Evolutionary conservation across 441 rosid genomes (phyloP).

Genomic region (Omphalea diandra): DNA sequence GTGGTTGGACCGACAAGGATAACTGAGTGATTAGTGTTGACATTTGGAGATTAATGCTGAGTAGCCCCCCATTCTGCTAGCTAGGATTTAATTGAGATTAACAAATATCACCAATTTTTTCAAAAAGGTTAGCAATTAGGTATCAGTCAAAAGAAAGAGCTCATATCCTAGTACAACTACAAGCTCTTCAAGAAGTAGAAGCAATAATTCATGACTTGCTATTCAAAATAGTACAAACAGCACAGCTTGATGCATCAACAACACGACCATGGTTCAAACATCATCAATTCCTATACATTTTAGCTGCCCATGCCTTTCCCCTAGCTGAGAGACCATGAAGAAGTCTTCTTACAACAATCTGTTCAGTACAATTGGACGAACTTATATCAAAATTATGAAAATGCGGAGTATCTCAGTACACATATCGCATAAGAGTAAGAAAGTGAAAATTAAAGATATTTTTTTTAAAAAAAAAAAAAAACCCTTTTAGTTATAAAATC

Average conservation of each 20-base stretch:
- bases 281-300: background rate
- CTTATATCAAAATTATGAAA: background rate
- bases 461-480: no score
- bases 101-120: background rate
- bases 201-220: no score
- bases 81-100: conserved; percentile 1
- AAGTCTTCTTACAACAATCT: no score
- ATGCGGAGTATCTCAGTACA: background rate
- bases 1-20: conserved; percentile 9
- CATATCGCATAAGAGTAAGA: no score
- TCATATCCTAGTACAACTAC: no score
- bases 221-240: background rate
- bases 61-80: background rate
- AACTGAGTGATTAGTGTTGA: background rate
- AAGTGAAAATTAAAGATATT: no score
- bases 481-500: no score
- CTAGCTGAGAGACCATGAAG: background rate
- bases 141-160: background rate
- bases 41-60: no score
- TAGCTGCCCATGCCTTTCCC: background rate
- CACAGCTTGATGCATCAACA: no score
- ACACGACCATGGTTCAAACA: no score
- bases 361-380: no score
- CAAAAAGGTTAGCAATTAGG: background rate
- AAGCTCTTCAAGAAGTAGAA: background rate